A percentile compares a stretch with the other conserved stretches of the same genome.
Evolutionary conservation across 1,284 basidiomycete genomes (phyloP).

Genomic region (Retiboletus flavoniger): DNA sequence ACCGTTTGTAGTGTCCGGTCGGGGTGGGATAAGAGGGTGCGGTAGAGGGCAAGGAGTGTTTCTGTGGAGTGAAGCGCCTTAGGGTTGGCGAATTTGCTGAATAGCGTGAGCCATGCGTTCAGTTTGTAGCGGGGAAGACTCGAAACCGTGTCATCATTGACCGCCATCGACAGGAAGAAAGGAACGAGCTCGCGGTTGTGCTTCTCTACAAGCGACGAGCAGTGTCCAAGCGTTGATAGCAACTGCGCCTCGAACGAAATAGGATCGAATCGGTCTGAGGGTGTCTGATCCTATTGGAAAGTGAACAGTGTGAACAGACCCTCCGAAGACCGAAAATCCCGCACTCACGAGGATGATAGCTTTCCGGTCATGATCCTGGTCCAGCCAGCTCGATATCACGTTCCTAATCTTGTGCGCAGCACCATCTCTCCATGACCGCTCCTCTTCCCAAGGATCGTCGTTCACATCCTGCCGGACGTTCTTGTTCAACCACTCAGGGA

Average conservation of each 20-base stretch:
- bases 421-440: conserved; percentile 72
- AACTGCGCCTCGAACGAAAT: conserved; percentile 81
- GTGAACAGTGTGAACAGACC: background rate
- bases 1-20: conserved; percentile 78
- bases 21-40: conserved; percentile 80
- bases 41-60: conserved; percentile 68
- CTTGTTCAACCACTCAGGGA: conserved; percentile 22
- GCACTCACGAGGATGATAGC: conserved; percentile 39
- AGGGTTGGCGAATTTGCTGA: conserved; percentile 89
- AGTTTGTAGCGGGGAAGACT: conserved; percentile 58
- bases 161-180: conserved; percentile 64
- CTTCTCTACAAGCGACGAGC: conserved; percentile 73
- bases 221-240: conserved; percentile 64
- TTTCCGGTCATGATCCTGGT: conserved; percentile 28
- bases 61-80: conserved; percentile 79
- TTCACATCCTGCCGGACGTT: conserved; percentile 25
- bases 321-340: background rate
- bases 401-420: conserved; percentile 60
- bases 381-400: conserved; percentile 47
- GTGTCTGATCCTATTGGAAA: conserved; percentile 51
- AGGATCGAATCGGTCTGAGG: conserved; percentile 69
- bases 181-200: conserved; percentile 82
- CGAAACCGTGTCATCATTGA: conserved; percentile 36
- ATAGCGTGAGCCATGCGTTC: conserved; percentile 77
- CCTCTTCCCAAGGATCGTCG: conserved; percentile 60